phyloP scores from a whole-genome alignment of 306 rosid species.

The Cotoneaster glaucophyllus region DNA sequence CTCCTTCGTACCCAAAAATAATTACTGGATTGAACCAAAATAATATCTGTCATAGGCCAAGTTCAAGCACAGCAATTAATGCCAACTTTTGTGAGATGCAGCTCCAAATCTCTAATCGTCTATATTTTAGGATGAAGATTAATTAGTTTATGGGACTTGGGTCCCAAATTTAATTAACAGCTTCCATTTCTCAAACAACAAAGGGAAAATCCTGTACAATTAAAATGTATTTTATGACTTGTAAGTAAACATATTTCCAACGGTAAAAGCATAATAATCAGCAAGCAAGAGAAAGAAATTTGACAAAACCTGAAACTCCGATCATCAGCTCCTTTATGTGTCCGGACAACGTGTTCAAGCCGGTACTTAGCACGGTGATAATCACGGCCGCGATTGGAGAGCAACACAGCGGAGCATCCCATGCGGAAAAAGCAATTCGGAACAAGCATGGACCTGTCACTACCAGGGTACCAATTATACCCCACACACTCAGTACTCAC shows the following conservation, averaged over 20 bases:
- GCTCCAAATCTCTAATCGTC: neutral
- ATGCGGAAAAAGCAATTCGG: conserved; percentile 90
- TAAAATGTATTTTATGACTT: neutral
- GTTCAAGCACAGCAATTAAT: neutral
- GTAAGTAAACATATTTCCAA: neutral
- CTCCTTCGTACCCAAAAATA: neutral
- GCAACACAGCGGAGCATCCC: conserved; percentile 88
- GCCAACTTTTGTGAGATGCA: neutral
- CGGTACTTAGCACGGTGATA: conserved; percentile 66
- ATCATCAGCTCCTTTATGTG: conserved; percentile 93
- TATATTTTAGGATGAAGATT: neutral
- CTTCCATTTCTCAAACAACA: neutral
- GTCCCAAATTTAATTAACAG: neutral
- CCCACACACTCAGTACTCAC: conserved; percentile 92
- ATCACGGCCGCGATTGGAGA: conserved; percentile 89
- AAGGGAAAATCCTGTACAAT: neutral
- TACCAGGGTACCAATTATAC: conserved; percentile 85
- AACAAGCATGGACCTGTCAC: conserved; percentile 77
- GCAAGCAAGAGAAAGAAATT: neutral
- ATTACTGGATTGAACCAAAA: neutral
- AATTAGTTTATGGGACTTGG: neutral
- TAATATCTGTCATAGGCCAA: neutral
- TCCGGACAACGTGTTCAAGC: conserved; percentile 86
- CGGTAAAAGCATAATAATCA: neutral
- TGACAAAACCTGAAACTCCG: conserved; percentile 74